These are phyloP conservation scores for Crithidia acanthocephali DNA, from an alignment of 208 protist species.

Conservation along the genomic window DNA sequence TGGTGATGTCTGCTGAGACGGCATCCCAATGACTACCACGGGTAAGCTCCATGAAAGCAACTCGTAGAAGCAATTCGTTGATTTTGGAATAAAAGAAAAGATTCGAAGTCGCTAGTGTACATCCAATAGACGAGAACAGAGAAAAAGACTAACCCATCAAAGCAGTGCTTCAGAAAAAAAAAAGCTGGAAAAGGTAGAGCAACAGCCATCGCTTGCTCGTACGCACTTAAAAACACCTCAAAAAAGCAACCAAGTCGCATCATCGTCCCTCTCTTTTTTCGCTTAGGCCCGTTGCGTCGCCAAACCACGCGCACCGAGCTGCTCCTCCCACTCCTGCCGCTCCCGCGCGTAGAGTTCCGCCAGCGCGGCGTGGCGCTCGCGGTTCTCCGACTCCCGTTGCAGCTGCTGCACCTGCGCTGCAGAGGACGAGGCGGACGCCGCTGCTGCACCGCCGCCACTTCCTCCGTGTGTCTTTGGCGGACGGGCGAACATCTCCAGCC, in stretches of 20 bases:
- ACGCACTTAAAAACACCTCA: too few relatives aligned
- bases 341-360: slow-evolving; percentile 67
- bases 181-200: neutral
- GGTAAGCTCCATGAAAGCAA: too few relatives aligned
- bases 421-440: neutral
- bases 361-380: slow-evolving; percentile 69
- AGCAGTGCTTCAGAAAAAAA: neutral
- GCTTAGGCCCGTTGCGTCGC: slow-evolving; percentile 6
- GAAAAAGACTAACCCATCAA: neutral
- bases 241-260: too few relatives aligned
- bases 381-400: slow-evolving; percentile 38
- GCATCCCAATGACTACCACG: too few relatives aligned
- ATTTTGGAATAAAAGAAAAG: too few relatives aligned
- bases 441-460: neutral
- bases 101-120: neutral
- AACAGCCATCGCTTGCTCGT: neutral
- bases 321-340: slow-evolving; percentile 57
- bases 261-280: neutral
- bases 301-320: slow-evolving; percentile 59
- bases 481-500: slow-evolving; percentile 42
- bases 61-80: too few relatives aligned
- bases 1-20: too few relatives aligned
- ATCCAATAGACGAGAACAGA: too few relatives aligned
- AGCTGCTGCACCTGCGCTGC: slow-evolving; percentile 29
- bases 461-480: neutral